These are phyloP conservation scores for Phytopythium montanum DNA, from an alignment of 352 stramenopile genomes.

Conservation along the genomic window DNA sequence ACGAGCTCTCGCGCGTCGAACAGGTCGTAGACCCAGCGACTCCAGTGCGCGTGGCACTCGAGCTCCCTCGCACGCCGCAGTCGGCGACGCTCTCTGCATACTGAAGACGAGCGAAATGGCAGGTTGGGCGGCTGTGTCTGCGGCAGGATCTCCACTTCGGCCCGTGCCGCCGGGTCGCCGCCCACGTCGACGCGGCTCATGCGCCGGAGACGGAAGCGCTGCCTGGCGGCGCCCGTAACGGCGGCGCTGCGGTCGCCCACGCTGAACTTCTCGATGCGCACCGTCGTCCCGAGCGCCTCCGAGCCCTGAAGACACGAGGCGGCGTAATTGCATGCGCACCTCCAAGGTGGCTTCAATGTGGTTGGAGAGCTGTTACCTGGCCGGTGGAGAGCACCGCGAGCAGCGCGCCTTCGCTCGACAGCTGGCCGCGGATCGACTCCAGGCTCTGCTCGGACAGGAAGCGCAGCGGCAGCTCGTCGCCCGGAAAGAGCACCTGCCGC, in stretches of 20 bases:
- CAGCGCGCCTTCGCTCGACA: conserved; percentile 41
- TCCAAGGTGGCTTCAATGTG: too few relatives aligned
- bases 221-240: conserved; percentile 58
- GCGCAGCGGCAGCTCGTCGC: conserved; percentile 69
- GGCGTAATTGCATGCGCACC: background rate
- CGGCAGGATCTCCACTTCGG: conserved; percentile 63
- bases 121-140: conserved; percentile 34
- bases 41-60: conserved; percentile 52
- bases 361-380: too few relatives aligned
- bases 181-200: conserved; percentile 14
- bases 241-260: conserved; percentile 33
- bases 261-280: conserved; percentile 65
- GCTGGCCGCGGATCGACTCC: conserved; percentile 36
- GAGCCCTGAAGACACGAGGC: conserved; percentile 17
- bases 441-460: conserved; percentile 63
- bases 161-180: conserved; percentile 15
- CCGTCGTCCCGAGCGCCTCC: conserved; percentile 53
- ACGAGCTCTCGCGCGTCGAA: conserved; percentile 66
- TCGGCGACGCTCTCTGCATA: conserved; percentile 5
- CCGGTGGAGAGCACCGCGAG: conserved; percentile 53
- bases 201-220: conserved; percentile 54
- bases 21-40: conserved; percentile 32
- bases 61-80: conserved; percentile 14
- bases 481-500: conserved; percentile 74
- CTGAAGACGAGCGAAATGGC: conserved; percentile 20